phyloP scores from a whole-genome alignment of 2,329 filamentous ascomycete genomes.

The Teratosphaeria gauchensis region DNA sequence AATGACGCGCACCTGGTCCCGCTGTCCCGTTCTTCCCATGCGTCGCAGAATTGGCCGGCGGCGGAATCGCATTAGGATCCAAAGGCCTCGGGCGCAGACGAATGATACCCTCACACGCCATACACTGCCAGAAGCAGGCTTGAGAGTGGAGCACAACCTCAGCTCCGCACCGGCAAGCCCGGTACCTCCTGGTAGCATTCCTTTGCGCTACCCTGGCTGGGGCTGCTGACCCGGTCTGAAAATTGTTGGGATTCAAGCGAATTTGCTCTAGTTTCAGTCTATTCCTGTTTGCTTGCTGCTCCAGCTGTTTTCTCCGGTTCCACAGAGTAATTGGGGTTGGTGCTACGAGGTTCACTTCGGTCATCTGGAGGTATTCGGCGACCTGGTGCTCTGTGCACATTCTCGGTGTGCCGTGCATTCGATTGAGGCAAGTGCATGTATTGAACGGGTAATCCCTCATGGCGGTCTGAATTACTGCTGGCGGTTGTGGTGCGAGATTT shows the following conservation, averaged over 20 bases:
- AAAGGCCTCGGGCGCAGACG: background rate
- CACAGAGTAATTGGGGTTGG: background rate
- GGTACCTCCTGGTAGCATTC: conserved; percentile 1
- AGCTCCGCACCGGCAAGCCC: conserved; percentile 7
- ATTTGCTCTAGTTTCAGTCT: background rate
- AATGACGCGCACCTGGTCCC: background rate
- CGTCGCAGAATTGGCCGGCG: background rate
- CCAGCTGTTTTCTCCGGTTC: background rate
- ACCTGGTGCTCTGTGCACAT: background rate
- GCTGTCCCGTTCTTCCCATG: background rate
- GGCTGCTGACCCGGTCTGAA: background rate
- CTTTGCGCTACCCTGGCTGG: background rate
- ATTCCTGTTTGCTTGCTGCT: background rate
- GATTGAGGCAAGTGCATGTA: background rate
- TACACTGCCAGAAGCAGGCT: background rate
- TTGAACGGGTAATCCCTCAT: background rate
- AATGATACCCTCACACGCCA: background rate
- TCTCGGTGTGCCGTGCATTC: background rate
- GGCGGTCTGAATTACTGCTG: background rate
- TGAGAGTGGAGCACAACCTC: background rate
- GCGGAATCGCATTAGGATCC: background rate
- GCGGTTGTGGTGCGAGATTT: background rate
- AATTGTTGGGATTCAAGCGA: background rate
- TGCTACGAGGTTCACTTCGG: background rate
- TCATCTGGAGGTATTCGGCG: background rate